These are phyloP conservation scores for Saturnispora hagleri DNA, from an alignment of 805 yeast genomes.

Conservation along the genomic window DNA sequence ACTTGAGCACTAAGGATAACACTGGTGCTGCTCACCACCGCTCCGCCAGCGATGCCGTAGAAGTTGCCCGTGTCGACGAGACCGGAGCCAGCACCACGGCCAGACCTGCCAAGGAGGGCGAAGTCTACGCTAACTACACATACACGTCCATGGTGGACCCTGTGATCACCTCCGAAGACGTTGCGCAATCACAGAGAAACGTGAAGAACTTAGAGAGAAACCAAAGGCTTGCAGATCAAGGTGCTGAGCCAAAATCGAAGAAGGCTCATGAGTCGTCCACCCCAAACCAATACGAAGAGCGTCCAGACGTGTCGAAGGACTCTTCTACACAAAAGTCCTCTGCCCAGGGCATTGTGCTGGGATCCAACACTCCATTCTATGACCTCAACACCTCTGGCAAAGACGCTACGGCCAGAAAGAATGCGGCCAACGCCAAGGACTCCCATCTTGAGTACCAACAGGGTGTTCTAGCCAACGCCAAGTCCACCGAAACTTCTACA, in stretches of 20 bases:
- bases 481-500: not conserved
- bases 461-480: not conserved
- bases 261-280: not conserved
- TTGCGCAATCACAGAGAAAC: constrained; percentile 8
- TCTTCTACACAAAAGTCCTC: not conserved
- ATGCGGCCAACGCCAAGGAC: not conserved
- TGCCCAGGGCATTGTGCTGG: not conserved
- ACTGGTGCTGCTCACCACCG: not conserved
- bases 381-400: not conserved
- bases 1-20: not conserved
- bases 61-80: not conserved
- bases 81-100: not conserved
- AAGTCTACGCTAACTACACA: constrained; percentile 14
- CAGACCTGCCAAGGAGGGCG: not conserved
- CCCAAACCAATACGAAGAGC: not conserved
- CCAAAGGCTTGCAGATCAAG: not conserved
- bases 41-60: not conserved
- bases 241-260: not conserved
- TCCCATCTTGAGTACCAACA: not conserved
- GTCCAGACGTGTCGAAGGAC: not conserved
- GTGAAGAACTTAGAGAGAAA: not conserved
- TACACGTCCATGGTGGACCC: constrained; percentile 25
- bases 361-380: not conserved
- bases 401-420: not conserved
- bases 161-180: constrained; percentile 16